These are phyloP conservation scores for Drechslerella dactyloides DNA, from an alignment of 2,329 filamentous ascomycete genomes.

Conservation along the genomic window DNA sequence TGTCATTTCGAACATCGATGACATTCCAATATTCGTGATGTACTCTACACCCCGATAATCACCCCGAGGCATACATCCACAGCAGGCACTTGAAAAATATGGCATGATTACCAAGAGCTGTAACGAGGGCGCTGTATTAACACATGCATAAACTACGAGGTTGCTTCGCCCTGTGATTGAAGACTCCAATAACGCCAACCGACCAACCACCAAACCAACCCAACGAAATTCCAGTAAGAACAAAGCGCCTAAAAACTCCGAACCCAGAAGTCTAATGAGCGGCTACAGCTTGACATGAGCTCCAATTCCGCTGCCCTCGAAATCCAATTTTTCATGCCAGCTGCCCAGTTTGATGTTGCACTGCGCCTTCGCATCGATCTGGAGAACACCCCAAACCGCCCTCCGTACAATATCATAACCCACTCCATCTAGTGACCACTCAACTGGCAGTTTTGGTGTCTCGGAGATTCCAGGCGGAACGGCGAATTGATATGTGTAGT, in stretches of 20 bases:
- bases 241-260: background rate
- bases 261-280: background rate
- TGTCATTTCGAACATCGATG: too few relatives aligned
- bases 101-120: too few relatives aligned
- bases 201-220: background rate
- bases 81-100: too few relatives aligned
- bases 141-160: too few relatives aligned
- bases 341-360: slow-evolving; percentile 76
- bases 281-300: slow-evolving; percentile 66
- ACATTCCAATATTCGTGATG: background rate
- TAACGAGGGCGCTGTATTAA: too few relatives aligned
- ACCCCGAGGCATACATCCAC: too few relatives aligned
- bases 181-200: slow-evolving; percentile 3
- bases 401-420: slow-evolving; percentile 82
- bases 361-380: slow-evolving; percentile 77
- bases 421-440: slow-evolving; percentile 76
- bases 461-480: slow-evolving; percentile 73
- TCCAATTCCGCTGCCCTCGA: slow-evolving; percentile 70
- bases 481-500: slow-evolving; percentile 75
- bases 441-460: slow-evolving; percentile 79
- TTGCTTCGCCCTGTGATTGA: background rate
- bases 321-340: slow-evolving; percentile 62
- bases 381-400: slow-evolving; percentile 79
- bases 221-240: background rate
- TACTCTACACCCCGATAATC: too few relatives aligned